Conservation (phyloP, 805 yeast genomes). For the Lipomyces sp. region DNA sequence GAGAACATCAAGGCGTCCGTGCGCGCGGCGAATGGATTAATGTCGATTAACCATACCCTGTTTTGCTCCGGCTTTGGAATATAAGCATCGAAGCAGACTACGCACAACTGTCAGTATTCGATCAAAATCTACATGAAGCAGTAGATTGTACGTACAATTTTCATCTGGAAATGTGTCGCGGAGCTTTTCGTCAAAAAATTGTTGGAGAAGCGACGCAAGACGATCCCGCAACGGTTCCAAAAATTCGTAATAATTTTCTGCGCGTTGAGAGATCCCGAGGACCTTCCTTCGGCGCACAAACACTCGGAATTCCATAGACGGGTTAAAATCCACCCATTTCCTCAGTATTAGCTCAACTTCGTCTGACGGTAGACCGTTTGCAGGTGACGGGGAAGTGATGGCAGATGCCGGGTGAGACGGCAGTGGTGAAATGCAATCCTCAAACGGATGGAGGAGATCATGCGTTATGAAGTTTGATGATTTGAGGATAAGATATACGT, state of each 20-base stretch:
- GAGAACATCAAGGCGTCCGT: slow-evolving; percentile 80
- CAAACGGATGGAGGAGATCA: slow-evolving; percentile 77
- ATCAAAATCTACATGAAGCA: background rate
- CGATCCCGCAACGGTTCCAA: slow-evolving; percentile 57
- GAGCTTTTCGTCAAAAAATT: slow-evolving; percentile 59
- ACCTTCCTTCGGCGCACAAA: slow-evolving; percentile 70
- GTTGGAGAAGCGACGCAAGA: slow-evolving; percentile 55
- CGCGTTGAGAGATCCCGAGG: slow-evolving; percentile 82
- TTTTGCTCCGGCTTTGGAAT: slow-evolving; percentile 70
- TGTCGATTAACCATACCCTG: slow-evolving; percentile 70
- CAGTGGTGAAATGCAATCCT: slow-evolving; percentile 44
- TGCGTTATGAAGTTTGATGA: slow-evolving; percentile 87
- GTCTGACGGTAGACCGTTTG: background rate
- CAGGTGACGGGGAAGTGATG: background rate
- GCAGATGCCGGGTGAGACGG: background rate
- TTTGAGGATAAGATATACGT: slow-evolving; percentile 78
- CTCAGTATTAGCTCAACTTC: slow-evolving; percentile 71
- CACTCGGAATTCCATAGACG: slow-evolving; percentile 89
- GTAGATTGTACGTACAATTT: slow-evolving; percentile 17
- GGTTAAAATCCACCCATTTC: slow-evolving; percentile 82
- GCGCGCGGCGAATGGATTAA: slow-evolving; percentile 77
- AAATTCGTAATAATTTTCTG: slow-evolving; percentile 79
- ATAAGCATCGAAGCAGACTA: slow-evolving; percentile 70
- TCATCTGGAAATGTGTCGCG: slow-evolving; percentile 56
- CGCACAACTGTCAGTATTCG: slow-evolving; percentile 39